Evolutionary conservation across 305 asterid genomes (phyloP).

Genomic region (Galium porrigens): DNA sequence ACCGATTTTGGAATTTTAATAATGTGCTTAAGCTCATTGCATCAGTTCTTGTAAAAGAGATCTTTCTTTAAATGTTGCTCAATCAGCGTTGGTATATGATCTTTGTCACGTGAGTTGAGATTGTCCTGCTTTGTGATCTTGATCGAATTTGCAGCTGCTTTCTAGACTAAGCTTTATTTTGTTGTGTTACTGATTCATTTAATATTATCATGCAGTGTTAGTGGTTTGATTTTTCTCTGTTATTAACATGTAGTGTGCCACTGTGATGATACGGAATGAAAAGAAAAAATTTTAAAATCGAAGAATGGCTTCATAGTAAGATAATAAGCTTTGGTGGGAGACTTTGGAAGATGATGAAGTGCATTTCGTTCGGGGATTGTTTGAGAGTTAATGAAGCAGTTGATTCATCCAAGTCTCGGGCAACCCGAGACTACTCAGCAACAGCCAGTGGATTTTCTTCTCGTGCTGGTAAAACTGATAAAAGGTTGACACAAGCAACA

Average conservation of each 20-base stretch:
- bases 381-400: conserved; percentile 46
- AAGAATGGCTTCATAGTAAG: conserved; percentile 49
- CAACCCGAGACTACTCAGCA: conserved; percentile 86
- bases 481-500: conserved; percentile 61
- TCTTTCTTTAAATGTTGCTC: neutral
- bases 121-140: neutral
- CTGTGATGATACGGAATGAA: conserved; percentile 59
- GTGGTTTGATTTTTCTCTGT: neutral
- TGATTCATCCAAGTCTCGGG: conserved; percentile 74
- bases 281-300: too few species aligned
- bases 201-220: too few species aligned
- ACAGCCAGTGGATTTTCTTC: conserved; percentile 90
- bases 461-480: conserved; percentile 54
- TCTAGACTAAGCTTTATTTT: neutral
- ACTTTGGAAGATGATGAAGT: conserved; percentile 75
- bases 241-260: conserved; percentile 14
- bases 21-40: neutral
- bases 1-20: neutral
- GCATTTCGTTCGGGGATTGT: conserved; percentile 85
- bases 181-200: neutral
- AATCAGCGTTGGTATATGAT: too few species aligned
- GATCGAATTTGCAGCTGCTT: neutral
- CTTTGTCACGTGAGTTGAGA: neutral
- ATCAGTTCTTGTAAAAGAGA: neutral
- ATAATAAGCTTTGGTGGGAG: conserved; percentile 31